These are phyloP conservation scores for Rubus idaeus DNA, from an alignment of 306 rosid genomes.

Conservation along the genomic window DNA sequence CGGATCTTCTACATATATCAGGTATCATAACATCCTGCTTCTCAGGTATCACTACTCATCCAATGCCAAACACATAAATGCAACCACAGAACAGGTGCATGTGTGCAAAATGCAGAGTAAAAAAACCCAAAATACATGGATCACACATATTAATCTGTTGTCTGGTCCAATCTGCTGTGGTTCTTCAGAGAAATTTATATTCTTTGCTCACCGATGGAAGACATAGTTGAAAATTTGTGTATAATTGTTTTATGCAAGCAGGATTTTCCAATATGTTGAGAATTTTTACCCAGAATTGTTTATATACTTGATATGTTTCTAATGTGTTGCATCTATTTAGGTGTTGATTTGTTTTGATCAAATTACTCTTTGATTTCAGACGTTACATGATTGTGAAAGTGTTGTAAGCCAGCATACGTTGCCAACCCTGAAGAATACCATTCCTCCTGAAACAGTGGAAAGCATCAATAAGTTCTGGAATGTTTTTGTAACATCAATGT, in stretches of 20 bases:
- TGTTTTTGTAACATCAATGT: conserved; percentile 72
- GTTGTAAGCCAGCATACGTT: conserved; percentile 58
- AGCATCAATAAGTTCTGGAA: conserved; percentile 50
- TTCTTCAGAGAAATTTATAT: not conserved
- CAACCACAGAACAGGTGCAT: not conserved
- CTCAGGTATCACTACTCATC: not conserved
- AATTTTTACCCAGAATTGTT: not conserved
- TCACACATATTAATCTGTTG: not conserved
- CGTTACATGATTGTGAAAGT: conserved; percentile 77
- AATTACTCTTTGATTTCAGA: conserved; percentile 47
- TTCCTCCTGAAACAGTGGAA: conserved; percentile 51
- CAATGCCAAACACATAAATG: not conserved
- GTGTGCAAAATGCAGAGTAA: not conserved
- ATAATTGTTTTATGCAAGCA: conserved; percentile 7
- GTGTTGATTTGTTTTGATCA: not conserved
- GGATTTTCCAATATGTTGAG: not conserved
- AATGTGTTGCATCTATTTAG: not conserved
- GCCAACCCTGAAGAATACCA: conserved; percentile 48
- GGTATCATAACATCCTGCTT: conserved; percentile 40
- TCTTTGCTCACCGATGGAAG: conserved; percentile 7
- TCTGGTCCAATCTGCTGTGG: not conserved
- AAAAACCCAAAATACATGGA: not conserved
- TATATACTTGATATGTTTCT: not conserved
- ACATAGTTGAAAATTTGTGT: not conserved
- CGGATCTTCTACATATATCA: conserved; percentile 84